Evolutionary conservation across 768 basidiomycete genomes (phyloP).

Genomic region (Boletus rex-veris): DNA sequence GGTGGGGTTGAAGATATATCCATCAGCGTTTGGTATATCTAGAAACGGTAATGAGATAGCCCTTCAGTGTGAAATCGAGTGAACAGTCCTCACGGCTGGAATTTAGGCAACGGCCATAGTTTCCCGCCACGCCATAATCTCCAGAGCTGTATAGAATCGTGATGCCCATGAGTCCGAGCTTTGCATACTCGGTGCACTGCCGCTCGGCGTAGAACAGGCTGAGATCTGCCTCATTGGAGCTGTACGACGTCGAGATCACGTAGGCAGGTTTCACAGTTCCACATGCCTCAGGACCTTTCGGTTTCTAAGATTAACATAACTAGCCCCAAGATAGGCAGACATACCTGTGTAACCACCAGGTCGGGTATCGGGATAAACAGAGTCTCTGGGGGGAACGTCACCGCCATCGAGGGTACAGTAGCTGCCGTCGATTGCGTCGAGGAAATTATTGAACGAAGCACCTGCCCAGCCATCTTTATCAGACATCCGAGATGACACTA

Average conservation of each 20-base stretch:
- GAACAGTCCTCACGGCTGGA: slow-evolving; percentile 15
- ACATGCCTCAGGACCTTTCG: slow-evolving; percentile 28
- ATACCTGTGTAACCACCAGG: slow-evolving; percentile 20
- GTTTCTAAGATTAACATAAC: not conserved
- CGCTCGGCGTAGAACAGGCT: slow-evolving; percentile 36
- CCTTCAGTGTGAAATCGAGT: not conserved
- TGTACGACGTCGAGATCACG: slow-evolving; percentile 45
- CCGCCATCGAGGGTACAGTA: slow-evolving; percentile 38
- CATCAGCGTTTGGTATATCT: slow-evolving; percentile 36
- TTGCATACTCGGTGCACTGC: slow-evolving; percentile 47
- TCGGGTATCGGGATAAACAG: slow-evolving; percentile 23
- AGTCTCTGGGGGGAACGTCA: slow-evolving; percentile 29
- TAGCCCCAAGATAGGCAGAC: not conserved
- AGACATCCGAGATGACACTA: not conserved
- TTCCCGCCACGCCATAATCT: slow-evolving; percentile 33
- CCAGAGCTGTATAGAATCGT: slow-evolving; percentile 34
- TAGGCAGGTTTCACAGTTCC: slow-evolving; percentile 39
- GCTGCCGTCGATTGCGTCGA: slow-evolving; percentile 37
- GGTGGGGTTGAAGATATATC: slow-evolving; percentile 49
- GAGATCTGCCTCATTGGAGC: slow-evolving; percentile 36
- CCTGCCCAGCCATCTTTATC: slow-evolving; percentile 10
- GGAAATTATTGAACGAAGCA: slow-evolving; percentile 37
- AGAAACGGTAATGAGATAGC: not conserved
- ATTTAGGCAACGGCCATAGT: slow-evolving; percentile 29
- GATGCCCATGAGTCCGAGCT: slow-evolving; percentile 38